These are phyloP conservation scores for Kodamaea sp. DNA, from an alignment of 1,139 yeast genomes.

Conservation along the genomic window DNA sequence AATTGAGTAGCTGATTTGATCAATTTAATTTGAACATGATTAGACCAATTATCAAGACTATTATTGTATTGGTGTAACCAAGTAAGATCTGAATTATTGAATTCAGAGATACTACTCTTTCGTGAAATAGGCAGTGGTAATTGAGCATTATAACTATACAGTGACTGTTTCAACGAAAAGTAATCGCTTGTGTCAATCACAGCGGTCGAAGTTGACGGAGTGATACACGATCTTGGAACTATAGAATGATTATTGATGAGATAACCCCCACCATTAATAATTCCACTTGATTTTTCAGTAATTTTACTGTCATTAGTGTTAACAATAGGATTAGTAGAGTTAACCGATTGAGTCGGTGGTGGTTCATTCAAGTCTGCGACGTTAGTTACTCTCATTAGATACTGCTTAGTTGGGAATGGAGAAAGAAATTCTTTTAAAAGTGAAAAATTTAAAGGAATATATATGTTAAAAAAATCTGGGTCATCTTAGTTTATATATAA, in stretches of 20 bases:
- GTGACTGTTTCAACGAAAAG: constrained; percentile 5
- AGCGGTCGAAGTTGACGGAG: constrained; percentile 14
- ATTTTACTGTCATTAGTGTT: not conserved
- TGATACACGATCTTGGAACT: constrained; percentile 16
- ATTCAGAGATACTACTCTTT: constrained; percentile 13
- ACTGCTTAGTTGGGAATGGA: not conserved
- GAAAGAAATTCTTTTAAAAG: not conserved
- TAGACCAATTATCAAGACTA: constrained; percentile 9
- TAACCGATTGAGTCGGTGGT: constrained; percentile 12
- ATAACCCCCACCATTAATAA: constrained; percentile 1
- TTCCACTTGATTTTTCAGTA: no score
- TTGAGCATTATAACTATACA: constrained; percentile 2
- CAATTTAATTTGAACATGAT: constrained; percentile 11
- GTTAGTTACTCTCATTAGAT: constrained; percentile 7
- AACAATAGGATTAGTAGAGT: not conserved
- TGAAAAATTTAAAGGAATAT: not conserved
- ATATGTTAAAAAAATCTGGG: not conserved
- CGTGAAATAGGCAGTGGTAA: constrained; percentile 9
- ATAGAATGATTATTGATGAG: constrained; percentile 12
- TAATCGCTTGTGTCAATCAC: constrained; percentile 9
- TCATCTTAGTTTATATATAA: not conserved
- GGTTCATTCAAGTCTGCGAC: constrained; percentile 14
- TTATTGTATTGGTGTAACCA: constrained; percentile 14
- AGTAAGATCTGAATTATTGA: constrained; percentile 5
- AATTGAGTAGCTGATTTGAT: constrained; percentile 17